Percentiles rank a stretch among this genome's conserved stretches.
Conservation (phyloP, 2,329 filamentous ascomycete species). For the Pestalotiopsis sp. region DNA sequence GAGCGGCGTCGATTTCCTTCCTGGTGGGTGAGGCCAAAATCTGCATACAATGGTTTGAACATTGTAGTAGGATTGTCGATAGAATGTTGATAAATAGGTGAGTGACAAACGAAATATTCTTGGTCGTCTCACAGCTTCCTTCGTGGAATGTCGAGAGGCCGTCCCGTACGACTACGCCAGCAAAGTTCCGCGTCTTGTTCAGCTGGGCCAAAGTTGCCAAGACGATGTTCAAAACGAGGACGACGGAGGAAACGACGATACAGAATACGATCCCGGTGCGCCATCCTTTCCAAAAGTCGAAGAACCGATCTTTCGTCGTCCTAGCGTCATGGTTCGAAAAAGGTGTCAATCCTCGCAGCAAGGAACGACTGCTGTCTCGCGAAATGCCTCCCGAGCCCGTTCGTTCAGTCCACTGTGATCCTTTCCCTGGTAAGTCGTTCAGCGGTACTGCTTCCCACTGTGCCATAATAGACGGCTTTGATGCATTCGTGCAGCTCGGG, state of each 20-base stretch:
- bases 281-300: background rate
- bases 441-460: conserved; percentile 1
- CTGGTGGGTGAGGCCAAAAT: conserved; percentile 2
- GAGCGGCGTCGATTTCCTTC: conserved; percentile 1
- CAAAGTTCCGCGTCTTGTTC: background rate
- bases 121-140: background rate
- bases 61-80: background rate
- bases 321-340: background rate
- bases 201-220: background rate
- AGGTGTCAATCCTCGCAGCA: background rate
- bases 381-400: background rate
- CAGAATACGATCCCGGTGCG: conserved; percentile 4
- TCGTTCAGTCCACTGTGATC: background rate
- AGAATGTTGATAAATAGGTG: conserved; percentile 4
- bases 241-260: background rate
- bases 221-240: background rate
- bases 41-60: conserved; percentile 8
- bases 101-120: background rate
- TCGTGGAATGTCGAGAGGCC: conserved; percentile 2
- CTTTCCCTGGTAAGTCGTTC: background rate
- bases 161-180: background rate
- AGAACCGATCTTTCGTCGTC: background rate
- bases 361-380: background rate
- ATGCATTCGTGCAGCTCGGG: background rate
- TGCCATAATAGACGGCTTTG: background rate